Percentiles rank a stretch among this genome's conserved stretches.
phyloP scores from a whole-genome alignment of 176 grass and related monocot species.

The Alloteropsis semialata region DNA sequence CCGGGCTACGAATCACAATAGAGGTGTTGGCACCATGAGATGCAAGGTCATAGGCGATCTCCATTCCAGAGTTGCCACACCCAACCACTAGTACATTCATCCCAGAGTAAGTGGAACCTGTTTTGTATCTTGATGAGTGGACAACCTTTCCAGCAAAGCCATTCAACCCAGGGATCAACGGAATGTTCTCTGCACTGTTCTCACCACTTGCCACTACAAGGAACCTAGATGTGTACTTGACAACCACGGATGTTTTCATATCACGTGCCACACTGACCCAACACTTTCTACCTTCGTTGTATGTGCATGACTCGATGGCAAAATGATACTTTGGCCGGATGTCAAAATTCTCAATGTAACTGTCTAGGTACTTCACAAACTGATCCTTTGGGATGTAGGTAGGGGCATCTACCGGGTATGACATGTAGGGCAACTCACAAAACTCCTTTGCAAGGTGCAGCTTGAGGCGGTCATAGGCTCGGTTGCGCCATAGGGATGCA shows the following conservation, averaged over 20 bases:
- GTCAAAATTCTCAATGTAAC: neutral
- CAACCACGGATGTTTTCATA: neutral
- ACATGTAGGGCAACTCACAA: conserved; percentile 27
- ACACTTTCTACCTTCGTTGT: neutral
- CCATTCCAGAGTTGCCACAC: neutral
- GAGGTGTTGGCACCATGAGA: neutral
- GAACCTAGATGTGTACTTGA: neutral
- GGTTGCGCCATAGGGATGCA: conserved; percentile 29
- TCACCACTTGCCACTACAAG: neutral
- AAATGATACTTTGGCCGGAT: neutral
- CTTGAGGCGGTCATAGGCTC: conserved; percentile 21
- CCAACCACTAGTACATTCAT: neutral
- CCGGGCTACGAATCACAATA: neutral
- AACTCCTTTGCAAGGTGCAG: conserved; percentile 46
- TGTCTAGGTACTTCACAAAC: conserved; percentile 26
- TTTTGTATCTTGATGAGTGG: neutral
- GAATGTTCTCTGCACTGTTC: neutral
- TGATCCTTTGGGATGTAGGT: conserved; percentile 19
- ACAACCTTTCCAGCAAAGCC: neutral
- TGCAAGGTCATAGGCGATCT: neutral
- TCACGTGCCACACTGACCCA: neutral
- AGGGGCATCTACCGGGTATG: neutral
- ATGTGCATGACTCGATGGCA: neutral
- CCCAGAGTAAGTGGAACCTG: neutral
- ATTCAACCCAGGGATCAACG: neutral